Evolutionary conservation across 2,329 filamentous ascomycete genomes (phyloP).

Genomic region (Decorospora gaudefroyi): DNA sequence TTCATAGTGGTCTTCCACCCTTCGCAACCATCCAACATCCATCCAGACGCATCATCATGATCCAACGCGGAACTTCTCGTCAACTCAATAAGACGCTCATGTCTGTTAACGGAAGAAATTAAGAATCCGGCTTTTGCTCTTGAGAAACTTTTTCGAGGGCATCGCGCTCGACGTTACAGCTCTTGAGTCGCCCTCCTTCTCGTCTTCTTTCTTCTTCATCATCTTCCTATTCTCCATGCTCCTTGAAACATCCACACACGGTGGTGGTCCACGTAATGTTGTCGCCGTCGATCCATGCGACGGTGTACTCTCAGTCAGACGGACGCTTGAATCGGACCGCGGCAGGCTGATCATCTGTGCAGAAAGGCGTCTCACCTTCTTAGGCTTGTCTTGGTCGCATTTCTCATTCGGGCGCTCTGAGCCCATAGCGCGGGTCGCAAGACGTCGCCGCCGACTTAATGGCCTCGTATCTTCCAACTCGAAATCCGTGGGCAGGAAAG

Average conservation of each 20-base stretch:
- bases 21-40: constrained; percentile 9
- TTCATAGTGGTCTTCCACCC: background rate
- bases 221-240: constrained; percentile 23
- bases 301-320: constrained; percentile 18
- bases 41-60: constrained; percentile 2
- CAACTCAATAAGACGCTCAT: background rate
- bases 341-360: constrained; percentile 39
- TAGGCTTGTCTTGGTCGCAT: constrained; percentile 26
- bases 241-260: constrained; percentile 9
- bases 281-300: constrained; percentile 32
- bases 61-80: constrained; percentile 1
- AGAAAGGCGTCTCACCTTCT: constrained; percentile 39
- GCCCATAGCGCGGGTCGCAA: constrained; percentile 33
- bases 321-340: constrained; percentile 30
- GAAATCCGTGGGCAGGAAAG: constrained; percentile 56
- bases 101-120: constrained; percentile 41
- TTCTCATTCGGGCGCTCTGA: constrained; percentile 33
- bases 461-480: constrained; percentile 45
- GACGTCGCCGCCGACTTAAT: constrained; percentile 32
- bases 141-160: constrained; percentile 38
- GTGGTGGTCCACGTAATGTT: constrained; percentile 18
- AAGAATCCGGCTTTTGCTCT: constrained; percentile 45
- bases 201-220: constrained; percentile 23
- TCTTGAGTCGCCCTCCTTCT: constrained; percentile 13
- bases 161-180: constrained; percentile 9